Percentiles rank a stretch among this genome's conserved stretches.
phyloP scores from a whole-genome alignment of 371 early-diverging fungal genomes.

The Apophysomyces elegans region DNA sequence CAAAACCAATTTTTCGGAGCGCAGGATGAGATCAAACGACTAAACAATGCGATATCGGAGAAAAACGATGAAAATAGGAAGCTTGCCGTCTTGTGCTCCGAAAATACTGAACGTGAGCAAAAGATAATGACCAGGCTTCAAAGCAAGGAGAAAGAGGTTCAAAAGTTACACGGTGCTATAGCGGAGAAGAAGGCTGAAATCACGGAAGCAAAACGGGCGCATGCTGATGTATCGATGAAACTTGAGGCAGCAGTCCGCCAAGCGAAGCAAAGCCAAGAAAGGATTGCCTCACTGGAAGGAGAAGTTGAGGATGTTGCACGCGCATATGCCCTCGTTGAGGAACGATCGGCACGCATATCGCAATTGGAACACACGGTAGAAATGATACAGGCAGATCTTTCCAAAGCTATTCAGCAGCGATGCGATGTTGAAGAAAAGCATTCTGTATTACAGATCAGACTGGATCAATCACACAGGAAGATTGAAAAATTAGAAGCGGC shows the following conservation, averaged over 20 bases:
- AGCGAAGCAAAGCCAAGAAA: neutral
- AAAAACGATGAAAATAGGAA: neutral
- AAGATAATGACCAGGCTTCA: neutral
- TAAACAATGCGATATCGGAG: neutral
- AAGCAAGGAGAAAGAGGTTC: neutral
- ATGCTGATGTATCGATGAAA: neutral
- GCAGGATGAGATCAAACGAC: neutral
- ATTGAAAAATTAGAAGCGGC: neutral
- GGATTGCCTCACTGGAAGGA: neutral
- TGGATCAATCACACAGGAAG: slow-evolving; percentile 2
- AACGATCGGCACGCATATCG: slow-evolving; percentile 6
- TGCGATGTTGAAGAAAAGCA: slow-evolving; percentile 5
- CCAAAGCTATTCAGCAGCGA: slow-evolving; percentile 1
- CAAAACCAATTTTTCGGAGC: neutral
- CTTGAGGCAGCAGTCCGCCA: slow-evolving; percentile 1
- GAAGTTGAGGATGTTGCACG: neutral
- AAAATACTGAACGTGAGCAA: neutral
- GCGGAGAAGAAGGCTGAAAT: neutral
- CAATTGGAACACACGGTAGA: slow-evolving; percentile 12
- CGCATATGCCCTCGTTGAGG: neutral
- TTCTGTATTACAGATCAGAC: neutral
- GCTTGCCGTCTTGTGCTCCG: neutral
- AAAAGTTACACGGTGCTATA: neutral
- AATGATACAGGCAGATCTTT: slow-evolving; percentile 10
- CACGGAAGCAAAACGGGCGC: slow-evolving; percentile 3